Evolutionary conservation across 202 grass and related monocot genomes (phyloP).

Genomic region (Alloteropsis angusta): DNA sequence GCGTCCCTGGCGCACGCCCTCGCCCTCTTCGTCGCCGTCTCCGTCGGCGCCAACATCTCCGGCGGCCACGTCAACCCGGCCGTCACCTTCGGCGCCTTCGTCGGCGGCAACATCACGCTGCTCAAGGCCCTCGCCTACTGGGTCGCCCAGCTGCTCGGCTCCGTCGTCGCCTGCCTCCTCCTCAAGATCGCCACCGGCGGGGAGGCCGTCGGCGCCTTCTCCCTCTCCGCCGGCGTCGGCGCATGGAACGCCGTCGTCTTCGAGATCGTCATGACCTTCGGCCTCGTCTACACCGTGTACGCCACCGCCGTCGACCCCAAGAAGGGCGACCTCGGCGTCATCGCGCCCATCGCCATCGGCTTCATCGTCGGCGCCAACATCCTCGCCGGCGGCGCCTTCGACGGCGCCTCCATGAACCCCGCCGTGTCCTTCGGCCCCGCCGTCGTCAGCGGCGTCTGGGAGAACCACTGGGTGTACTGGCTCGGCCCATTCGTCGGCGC

Average conservation of each 20-base stretch:
- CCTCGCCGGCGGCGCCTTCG: constrained; percentile 71
- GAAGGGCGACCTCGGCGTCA: constrained; percentile 44
- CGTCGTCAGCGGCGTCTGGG: constrained; percentile 62
- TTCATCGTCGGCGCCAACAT: constrained; percentile 84
- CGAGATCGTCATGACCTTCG: constrained; percentile 83
- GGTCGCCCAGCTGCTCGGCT: constrained; percentile 72
- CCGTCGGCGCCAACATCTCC: constrained; percentile 73
- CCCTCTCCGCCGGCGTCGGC: constrained; percentile 48
- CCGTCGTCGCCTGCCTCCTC: constrained; percentile 61
- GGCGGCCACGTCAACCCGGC: constrained; percentile 89
- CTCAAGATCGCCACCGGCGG: constrained; percentile 58
- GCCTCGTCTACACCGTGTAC: constrained; percentile 80
- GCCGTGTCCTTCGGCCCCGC: constrained; percentile 70
- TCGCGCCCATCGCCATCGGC: constrained; percentile 75
- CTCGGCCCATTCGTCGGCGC: constrained; percentile 53
- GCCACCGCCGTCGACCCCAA: constrained; percentile 65
- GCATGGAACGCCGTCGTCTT: constrained; percentile 62
- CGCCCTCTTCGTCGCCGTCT: constrained; percentile 54
- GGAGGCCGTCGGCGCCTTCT: constrained; percentile 39
- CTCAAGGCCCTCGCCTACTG: constrained; percentile 61
- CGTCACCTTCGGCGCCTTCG: constrained; percentile 69
- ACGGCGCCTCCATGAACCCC: constrained; percentile 81
- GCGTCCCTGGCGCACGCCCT: constrained; percentile 59
- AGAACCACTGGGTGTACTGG: constrained; percentile 81
- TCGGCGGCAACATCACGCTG: constrained; percentile 73